A percentile compares a stretch with the other conserved stretches of the same genome.
These are phyloP conservation scores for Salicornia ramosissima DNA, from an alignment of 148 eudicot genomes.

Conservation along the genomic window DNA sequence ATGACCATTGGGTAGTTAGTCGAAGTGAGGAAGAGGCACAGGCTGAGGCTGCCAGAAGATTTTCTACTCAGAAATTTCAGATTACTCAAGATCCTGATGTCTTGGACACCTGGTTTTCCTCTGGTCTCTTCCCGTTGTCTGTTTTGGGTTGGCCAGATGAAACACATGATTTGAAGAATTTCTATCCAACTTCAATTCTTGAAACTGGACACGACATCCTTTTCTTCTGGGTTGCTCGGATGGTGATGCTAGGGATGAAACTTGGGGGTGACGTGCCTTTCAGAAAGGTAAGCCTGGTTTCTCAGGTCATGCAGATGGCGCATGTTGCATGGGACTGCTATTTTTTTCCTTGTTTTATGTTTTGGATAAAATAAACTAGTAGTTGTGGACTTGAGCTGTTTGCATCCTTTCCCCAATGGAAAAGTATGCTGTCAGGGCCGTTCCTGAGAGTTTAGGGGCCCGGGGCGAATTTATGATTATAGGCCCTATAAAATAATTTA, in stretches of 20 bases:
- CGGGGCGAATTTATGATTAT: too few species aligned
- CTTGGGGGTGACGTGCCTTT: conserved; percentile 89
- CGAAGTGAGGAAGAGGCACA: conserved; percentile 72
- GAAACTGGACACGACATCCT: conserved; percentile 99
- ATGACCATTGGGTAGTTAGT: conserved; percentile 88
- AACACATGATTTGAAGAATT: conserved; percentile 68
- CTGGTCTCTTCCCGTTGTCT: conserved; percentile 87
- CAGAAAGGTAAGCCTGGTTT: conserved; percentile 50
- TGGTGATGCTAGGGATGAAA: conserved; percentile 89
- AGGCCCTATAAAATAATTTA: too few species aligned
- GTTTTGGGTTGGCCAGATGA: conserved; percentile 97
- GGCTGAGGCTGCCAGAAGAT: conserved; percentile 48
- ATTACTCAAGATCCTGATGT: conserved; percentile 91
- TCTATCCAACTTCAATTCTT: conserved; percentile 93
- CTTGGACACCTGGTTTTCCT: conserved; percentile 92
- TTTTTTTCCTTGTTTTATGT: background rate
- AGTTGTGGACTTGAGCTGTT: too few species aligned
- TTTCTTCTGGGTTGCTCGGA: conserved; percentile 96
- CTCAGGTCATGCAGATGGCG: background rate
- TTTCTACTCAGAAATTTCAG: conserved; percentile 57
- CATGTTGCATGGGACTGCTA: background rate
- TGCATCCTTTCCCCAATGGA: too few species aligned
- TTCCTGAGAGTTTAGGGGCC: too few species aligned
- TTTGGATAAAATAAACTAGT: background rate
- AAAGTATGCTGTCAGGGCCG: too few species aligned